Conservation (phyloP, 129 eudicot species). For the Ambrosia trifida region DNA sequence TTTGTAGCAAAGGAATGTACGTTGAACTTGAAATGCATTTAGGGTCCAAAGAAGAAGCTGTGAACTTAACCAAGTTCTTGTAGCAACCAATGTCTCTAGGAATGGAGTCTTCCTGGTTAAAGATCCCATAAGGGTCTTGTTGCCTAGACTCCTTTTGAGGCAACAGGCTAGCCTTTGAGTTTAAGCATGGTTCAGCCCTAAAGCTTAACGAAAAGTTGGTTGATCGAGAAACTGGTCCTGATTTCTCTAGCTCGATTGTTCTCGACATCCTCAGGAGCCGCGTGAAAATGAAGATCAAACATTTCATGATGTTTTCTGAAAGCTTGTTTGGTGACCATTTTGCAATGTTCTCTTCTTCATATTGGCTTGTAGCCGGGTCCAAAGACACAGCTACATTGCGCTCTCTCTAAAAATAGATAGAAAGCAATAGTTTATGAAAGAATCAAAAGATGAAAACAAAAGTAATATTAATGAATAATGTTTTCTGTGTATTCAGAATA, state of each 20-base stretch:
- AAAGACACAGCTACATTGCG: conserved; percentile 35
- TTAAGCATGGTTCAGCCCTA: conserved; percentile 70
- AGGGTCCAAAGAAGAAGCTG: conserved; percentile 78
- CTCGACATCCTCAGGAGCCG: conserved; percentile 77
- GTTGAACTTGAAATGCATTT: conserved; percentile 84
- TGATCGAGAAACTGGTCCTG: conserved; percentile 79
- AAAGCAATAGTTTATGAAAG: background rate
- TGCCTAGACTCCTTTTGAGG: conserved; percentile 85
- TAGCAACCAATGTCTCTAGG: conserved; percentile 96
- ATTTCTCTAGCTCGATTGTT: conserved; percentile 80
- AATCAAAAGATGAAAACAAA: no score
- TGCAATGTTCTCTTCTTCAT: conserved; percentile 58
- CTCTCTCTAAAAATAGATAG: conserved; percentile 53
- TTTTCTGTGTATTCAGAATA: no score
- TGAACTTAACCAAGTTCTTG: conserved; percentile 85
- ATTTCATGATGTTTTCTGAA: conserved; percentile 91
- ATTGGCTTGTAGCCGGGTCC: conserved; percentile 42
- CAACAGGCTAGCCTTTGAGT: conserved; percentile 54
- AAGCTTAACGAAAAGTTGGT: conserved; percentile 77
- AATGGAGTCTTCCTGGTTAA: conserved; percentile 74
- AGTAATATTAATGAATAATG: no score
- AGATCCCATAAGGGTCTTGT: conserved; percentile 88
- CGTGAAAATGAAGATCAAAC: conserved; percentile 71
- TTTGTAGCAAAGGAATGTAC: conserved; percentile 75
- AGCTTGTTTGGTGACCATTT: conserved; percentile 86